Percentiles rank a stretch among this genome's conserved stretches.
Conservation (phyloP, 345 rosid genomes). For the Melaleuca alternifolia region DNA sequence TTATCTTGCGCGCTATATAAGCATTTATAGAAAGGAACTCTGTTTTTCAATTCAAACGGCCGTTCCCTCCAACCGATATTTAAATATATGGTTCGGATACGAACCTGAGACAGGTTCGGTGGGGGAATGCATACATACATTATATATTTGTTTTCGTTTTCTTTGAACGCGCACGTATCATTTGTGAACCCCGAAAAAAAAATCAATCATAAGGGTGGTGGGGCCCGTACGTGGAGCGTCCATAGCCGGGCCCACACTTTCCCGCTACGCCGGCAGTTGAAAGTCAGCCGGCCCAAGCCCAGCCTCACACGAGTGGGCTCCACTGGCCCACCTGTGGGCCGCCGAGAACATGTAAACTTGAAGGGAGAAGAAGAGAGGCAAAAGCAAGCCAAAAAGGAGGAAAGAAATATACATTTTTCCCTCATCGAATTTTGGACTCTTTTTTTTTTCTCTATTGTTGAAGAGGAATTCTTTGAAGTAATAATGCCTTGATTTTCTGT, state of each 20-base stretch:
- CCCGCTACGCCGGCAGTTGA: neutral
- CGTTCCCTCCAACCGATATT: slow-evolving; percentile 36
- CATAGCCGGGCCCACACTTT: neutral
- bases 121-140: neutral
- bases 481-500: neutral
- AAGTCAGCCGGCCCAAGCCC: slow-evolving; percentile 25
- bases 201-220: neutral
- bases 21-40: neutral
- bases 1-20: neutral
- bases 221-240: slow-evolving; percentile 11
- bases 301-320: slow-evolving; percentile 8
- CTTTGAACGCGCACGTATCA: neutral
- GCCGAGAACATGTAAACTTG: neutral
- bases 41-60: neutral
- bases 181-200: neutral
- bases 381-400: neutral
- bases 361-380: neutral
- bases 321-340: neutral
- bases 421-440: neutral
- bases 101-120: slow-evolving; percentile 23
- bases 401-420: neutral
- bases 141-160: neutral
- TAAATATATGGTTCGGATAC: slow-evolving; percentile 44
- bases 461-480: neutral
- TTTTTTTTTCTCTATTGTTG: neutral